Evolutionary conservation across 768 basidiomycete species (phyloP), one percentile per base, ranked within the genome.

Genomic region (Terana coerulea): DNA sequence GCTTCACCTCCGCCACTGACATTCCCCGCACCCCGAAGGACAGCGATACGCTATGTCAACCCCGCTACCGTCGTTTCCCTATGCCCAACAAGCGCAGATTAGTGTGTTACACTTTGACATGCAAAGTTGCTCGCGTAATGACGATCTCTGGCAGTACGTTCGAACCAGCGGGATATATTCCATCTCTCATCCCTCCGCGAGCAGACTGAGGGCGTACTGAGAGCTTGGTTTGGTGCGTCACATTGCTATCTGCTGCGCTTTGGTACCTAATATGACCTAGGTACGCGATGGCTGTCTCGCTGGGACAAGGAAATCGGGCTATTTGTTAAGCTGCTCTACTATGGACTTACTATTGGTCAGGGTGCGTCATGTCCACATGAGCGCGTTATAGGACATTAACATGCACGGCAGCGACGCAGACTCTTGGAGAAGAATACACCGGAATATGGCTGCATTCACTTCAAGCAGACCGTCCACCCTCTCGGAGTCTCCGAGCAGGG

Each of bases 351-450:
- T 1, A 80, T 81, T 42, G 88, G 88, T 48, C 74, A 81, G 69
- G 88, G 91, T 90, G 58, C 52, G 71, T 58, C 7, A 12, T 5
- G 14, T 21, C n/a, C 36, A 52, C 17, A 52, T 12, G 5, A 34
- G 26, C 21, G 5, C n/a, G n/a, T n/a, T n/a, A 10, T 22, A n/a
- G 30, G 17, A 21, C 30, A 33, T 4, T 5, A 29, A 21, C 19
- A 22, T 22, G 17, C 19, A 8, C 33, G 46, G 4, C 53, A 93
- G 91, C 84, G 14, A 77, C 76, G 9, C 91, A 93, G 67, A 91
- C 87, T 3, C 74, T 93, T 1, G 91, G 91, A n/a, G 91, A 94
- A 66, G 91, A 94, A 63, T 94, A 94, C 60, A 91, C 89, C 1
- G 86, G 87, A 60, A 83, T 88, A 29, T 89, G 90, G 87, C 81